A percentile compares a stretch with the other conserved stretches of the same genome.
These are phyloP conservation scores for Trichosporon faecale DNA, from an alignment of 1,284 basidiomycete genomes.

Conservation along the genomic window DNA sequence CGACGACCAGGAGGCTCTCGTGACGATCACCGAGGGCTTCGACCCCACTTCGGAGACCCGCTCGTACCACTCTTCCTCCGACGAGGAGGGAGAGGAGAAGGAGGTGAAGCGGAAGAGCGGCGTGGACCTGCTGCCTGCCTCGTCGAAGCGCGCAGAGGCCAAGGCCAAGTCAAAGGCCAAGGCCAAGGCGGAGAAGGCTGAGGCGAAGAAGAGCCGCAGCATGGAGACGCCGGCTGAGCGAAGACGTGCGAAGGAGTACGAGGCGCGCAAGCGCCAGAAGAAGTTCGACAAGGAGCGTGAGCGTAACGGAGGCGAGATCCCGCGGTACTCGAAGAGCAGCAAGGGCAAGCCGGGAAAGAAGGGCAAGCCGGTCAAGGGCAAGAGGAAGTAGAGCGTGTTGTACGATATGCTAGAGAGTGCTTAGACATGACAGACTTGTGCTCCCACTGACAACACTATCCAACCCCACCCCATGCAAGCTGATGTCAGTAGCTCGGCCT, in stretches of 20 bases:
- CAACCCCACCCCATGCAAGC: no score
- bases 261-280: conserved; percentile 41
- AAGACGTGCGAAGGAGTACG: conserved; percentile 47
- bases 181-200: conserved; percentile 23
- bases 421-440: no score
- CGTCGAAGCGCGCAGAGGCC: conserved; percentile 37
- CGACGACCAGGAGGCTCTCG: conserved; percentile 50
- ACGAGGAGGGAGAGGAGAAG: conserved; percentile 29
- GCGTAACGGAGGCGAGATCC: conserved; percentile 16
- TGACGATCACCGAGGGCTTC: conserved; percentile 53
- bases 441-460: no score
- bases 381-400: conserved; percentile 12
- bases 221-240: conserved; percentile 45
- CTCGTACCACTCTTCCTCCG: conserved; percentile 8
- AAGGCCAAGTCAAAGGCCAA: conserved; percentile 11
- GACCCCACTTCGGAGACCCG: conserved; percentile 29
- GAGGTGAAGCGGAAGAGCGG: conserved; percentile 18
- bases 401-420: not conserved
- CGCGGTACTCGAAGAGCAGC: conserved; percentile 15
- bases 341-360: conserved; percentile 22
- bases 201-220: conserved; percentile 23
- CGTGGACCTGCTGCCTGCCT: conserved; percentile 42
- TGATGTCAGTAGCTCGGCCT: no score
- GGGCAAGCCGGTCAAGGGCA: conserved; percentile 27
- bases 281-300: conserved; percentile 47